These are phyloP conservation scores for Eucalyptus globulus DNA, from an alignment of 345 rosid genomes.

Conservation along the genomic window DNA sequence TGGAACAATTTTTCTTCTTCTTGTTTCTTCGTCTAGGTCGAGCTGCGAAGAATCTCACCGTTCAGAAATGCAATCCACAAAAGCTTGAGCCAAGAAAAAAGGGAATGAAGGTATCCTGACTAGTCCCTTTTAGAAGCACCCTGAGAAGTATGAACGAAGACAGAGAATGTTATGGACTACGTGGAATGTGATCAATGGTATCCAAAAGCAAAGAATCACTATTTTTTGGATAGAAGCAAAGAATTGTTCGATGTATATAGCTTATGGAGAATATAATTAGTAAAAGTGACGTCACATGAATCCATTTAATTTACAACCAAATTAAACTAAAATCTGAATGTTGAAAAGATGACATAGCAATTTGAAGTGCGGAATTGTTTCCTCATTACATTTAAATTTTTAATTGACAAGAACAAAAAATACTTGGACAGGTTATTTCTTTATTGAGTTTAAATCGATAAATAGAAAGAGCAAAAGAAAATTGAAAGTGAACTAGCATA, in stretches of 20 bases:
- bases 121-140: too few relatives aligned
- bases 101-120: too few relatives aligned
- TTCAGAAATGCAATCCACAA: too few relatives aligned
- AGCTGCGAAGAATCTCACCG: too few relatives aligned
- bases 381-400: not conserved
- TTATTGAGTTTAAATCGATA: not conserved
- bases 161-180: too few relatives aligned
- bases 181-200: too few relatives aligned
- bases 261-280: not conserved
- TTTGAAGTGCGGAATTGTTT: not conserved
- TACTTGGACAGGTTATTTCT: not conserved
- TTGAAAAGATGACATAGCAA: not conserved
- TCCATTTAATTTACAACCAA: not conserved
- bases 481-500: not conserved
- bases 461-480: not conserved
- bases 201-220: too few relatives aligned
- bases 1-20: too few relatives aligned
- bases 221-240: too few relatives aligned
- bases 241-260: not conserved
- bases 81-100: too few relatives aligned
- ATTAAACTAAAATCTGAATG: not conserved
- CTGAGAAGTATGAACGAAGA: too few relatives aligned
- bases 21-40: too few relatives aligned
- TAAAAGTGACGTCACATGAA: not conserved
- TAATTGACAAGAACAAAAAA: not conserved